A percentile compares a stretch with the other conserved stretches of the same genome.
phyloP scores from a whole-genome alignment of 2,329 filamentous ascomycete genomes.

The Thielaviopsis musarum region DNA sequence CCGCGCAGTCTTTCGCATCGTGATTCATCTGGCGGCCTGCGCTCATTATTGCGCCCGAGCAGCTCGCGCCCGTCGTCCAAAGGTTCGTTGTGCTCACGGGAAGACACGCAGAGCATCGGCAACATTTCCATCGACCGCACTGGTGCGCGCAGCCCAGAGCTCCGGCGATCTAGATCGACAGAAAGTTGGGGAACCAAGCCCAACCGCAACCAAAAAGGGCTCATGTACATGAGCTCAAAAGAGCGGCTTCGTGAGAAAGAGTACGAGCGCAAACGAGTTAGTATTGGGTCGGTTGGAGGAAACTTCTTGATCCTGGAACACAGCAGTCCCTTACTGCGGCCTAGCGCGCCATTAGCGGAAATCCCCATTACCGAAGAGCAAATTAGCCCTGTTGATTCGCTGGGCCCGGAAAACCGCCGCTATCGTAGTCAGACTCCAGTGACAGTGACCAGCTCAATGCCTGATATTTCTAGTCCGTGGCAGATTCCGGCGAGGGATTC shows the following conservation, averaged over 20 bases:
- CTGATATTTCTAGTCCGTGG: constrained; percentile 25
- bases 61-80: constrained; percentile 42
- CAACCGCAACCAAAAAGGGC: constrained; percentile 34
- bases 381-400: constrained; percentile 16
- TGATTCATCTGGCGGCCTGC: constrained; percentile 34
- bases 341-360: constrained; percentile 24
- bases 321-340: constrained; percentile 22
- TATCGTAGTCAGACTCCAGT: constrained; percentile 16
- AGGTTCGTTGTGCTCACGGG: constrained; percentile 36
- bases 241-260: constrained; percentile 49
- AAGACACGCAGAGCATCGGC: constrained; percentile 45
- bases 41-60: constrained; percentile 38
- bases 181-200: constrained; percentile 48
- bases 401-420: constrained; percentile 14
- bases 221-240: constrained; percentile 60
- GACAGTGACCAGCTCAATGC: constrained; percentile 17
- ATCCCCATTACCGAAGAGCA: constrained; percentile 40
- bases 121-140: constrained; percentile 46
- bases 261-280: constrained; percentile 40
- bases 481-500: constrained; percentile 52
- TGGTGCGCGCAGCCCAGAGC: constrained; percentile 28
- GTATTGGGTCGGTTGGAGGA: constrained; percentile 23
- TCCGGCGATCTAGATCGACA: constrained; percentile 35
- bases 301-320: constrained; percentile 21
- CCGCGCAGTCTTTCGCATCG: constrained; percentile 36